Percentiles rank a stretch among this genome's conserved stretches.
phyloP scores from a whole-genome alignment of 2,329 filamentous ascomycete genomes.

The Chaetomiaceae sp. region DNA sequence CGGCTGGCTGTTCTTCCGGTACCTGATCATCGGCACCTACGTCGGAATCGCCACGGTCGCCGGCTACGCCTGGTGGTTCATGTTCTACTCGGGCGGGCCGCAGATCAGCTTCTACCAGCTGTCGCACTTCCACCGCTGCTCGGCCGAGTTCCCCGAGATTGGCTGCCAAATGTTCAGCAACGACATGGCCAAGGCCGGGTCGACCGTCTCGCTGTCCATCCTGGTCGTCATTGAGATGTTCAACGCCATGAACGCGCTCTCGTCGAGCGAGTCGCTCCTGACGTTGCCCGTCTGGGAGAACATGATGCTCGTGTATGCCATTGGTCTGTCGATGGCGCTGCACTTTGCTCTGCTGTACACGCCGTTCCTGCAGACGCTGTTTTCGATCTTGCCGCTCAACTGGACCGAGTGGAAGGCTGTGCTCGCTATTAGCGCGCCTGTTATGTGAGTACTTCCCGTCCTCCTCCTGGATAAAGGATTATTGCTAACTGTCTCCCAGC shows the following conservation, averaged over 20 bases:
- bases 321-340: slow-evolving; percentile 84
- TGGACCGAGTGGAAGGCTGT: slow-evolving; percentile 91
- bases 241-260: slow-evolving; percentile 97
- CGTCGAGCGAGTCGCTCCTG: slow-evolving; percentile 87
- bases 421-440: slow-evolving; percentile 78
- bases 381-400: slow-evolving; percentile 85
- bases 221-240: slow-evolving; percentile 99
- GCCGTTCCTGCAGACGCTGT: slow-evolving; percentile 81
- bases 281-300: slow-evolving; percentile 97
- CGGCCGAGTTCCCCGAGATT: slow-evolving; percentile 77
- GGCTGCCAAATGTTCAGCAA: slow-evolving; percentile 90
- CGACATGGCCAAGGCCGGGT: slow-evolving; percentile 80
- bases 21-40: slow-evolving; percentile 92
- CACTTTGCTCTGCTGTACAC: slow-evolving; percentile 94
- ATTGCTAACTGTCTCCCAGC: slow-evolving; percentile 40
- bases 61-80: slow-evolving; percentile 99
- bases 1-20: slow-evolving; percentile 96
- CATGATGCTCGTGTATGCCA: slow-evolving; percentile 96
- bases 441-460: slow-evolving; percentile 64
- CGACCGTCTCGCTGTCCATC: slow-evolving; percentile 85
- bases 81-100: slow-evolving; percentile 87
- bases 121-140: slow-evolving; percentile 90
- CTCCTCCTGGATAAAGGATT: slow-evolving; percentile 24
- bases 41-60: slow-evolving; percentile 92
- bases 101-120: slow-evolving; percentile 89